Conservation (phyloP, 345 rosid genomes). For the Trapa bicornis region DNA sequence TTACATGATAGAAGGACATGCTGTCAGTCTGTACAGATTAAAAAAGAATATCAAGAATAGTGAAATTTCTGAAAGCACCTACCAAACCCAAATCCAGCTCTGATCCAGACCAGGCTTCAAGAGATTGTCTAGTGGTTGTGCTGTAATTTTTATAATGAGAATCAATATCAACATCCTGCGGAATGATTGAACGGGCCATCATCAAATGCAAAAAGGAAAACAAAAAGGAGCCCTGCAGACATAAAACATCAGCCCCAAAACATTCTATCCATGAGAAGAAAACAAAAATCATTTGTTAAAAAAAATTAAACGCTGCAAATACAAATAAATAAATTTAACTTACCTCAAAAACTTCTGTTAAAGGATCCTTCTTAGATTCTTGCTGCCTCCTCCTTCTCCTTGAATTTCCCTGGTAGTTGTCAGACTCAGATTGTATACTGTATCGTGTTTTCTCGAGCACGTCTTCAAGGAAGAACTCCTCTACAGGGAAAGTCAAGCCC, state of each 20-base stretch:
- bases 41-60: not conserved
- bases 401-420: conserved; percentile 55
- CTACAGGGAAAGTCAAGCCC: conserved; percentile 88
- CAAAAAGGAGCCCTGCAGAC: not conserved
- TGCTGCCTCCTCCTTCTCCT: conserved; percentile 66
- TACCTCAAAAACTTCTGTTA: conserved; percentile 70
- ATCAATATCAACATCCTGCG: conserved; percentile 66
- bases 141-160: conserved; percentile 55
- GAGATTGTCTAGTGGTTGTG: conserved; percentile 51
- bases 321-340: conserved; percentile 2
- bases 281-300: not conserved
- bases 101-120: conserved; percentile 82
- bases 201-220: conserved; percentile 5
- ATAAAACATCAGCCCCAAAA: not conserved
- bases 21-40: not conserved
- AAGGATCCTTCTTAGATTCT: conserved; percentile 60
- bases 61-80: conserved; percentile 17
- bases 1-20: not conserved
- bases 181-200: conserved; percentile 6
- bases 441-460: conserved; percentile 64
- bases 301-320: not conserved
- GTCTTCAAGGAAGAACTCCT: conserved; percentile 80
- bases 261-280: not conserved
- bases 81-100: conserved; percentile 92
- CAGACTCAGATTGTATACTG: conserved; percentile 47